Evolutionary conservation across 371 early-diverging fungal species (phyloP), one percentile per base, ranked within the genome.

Genomic region (Mucor saturninus): DNA sequence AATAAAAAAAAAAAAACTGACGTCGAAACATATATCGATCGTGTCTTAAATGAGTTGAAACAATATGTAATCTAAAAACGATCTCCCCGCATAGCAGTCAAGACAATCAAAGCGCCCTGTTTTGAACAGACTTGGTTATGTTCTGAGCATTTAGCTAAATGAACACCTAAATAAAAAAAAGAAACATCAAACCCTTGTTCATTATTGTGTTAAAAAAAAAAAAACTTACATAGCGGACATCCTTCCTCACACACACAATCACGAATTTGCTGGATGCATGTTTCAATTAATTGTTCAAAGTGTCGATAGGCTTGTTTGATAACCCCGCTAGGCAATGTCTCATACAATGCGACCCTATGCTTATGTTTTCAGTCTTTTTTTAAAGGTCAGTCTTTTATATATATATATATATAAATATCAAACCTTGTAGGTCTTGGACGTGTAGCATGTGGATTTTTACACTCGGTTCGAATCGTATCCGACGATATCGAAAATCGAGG

Each of bases 361-460:
- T 26, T 2, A 13, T 49, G n/a, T 7, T 7, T 15, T n/a, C 10
- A 42, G 28, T 9, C 2, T 60, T 26, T 28, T 48, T 4, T 9
- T 1, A 48, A 21, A 21, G 28, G 29, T 28, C 10, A 50, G 5
- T 30, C 7, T 11, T 42, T 14, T n/a, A n/a, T n/a, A 28, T 48
- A 28, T 11, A 15, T 46, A 3, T 38, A 1, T 13, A 30, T 13
- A 10, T 56, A 73, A 69, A 15, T 2, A 29, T 4, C 5, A 8
- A 30, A 50, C 50, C 76, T 71, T 4, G 68, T 58, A 0, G 83
- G 83, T 30, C 79, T 65, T 11, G 65, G 61, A 15, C 80, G 61
- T 15, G 69, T 68, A 10, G 82, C 82, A 54, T 74, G 54, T n/a
- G 83, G 78, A 11, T 73, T 79, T 56, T 83, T 83, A 50, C 83